These are phyloP conservation scores for Penicillium sp. DNA, from an alignment of 2,329 filamentous ascomycete species.

Conservation along the genomic window DNA sequence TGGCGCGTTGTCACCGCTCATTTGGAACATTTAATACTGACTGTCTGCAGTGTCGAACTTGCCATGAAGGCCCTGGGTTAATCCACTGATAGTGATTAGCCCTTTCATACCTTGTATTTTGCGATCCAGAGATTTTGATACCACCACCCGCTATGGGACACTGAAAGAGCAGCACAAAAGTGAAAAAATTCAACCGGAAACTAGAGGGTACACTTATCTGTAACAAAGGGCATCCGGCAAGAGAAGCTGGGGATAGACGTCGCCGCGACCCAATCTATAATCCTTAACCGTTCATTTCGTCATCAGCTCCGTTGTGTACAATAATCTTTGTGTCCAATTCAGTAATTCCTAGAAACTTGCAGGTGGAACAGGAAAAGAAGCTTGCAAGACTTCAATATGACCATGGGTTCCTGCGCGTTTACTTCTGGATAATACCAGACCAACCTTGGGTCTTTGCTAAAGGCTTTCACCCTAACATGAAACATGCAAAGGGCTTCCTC, in stretches of 20 bases:
- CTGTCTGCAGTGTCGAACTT: constrained; percentile 44
- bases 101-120: constrained; percentile 10
- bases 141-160: neutral
- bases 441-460: no score
- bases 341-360: neutral
- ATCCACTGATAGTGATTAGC: constrained; percentile 7
- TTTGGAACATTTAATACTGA: constrained; percentile 8
- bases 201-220: constrained; percentile 11
- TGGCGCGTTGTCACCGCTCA: neutral
- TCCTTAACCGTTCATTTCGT: neutral
- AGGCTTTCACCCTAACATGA: no score
- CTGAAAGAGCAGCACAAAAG: constrained; percentile 16
- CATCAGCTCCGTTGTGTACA: neutral
- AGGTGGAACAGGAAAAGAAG: no score
- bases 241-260: neutral
- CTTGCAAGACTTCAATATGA: no score
- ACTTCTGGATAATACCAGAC: no score
- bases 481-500: no score
- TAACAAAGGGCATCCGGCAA: constrained; percentile 3
- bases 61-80: constrained; percentile 50
- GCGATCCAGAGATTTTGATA: constrained; percentile 3
- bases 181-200: constrained; percentile 5
- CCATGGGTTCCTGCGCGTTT: no score
- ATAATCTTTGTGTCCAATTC: neutral
- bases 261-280: neutral